These are phyloP conservation scores for Globisporangium cystogenes DNA, from an alignment of 352 stramenopile species.

Conservation along the genomic window DNA sequence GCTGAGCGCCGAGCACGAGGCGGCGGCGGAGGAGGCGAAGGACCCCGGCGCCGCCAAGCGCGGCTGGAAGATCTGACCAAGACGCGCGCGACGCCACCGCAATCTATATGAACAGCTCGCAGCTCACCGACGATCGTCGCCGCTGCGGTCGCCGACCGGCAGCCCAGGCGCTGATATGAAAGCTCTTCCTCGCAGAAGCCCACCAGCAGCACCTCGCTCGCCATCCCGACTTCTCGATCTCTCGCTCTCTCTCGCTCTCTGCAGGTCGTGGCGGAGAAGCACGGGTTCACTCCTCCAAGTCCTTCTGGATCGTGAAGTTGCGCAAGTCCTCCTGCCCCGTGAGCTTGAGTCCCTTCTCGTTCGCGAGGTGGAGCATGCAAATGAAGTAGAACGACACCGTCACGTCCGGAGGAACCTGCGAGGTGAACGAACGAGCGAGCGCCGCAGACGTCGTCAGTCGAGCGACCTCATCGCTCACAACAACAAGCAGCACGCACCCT, in stretches of 20 bases:
- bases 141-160: background rate
- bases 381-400: slow-evolving; percentile 99
- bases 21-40: slow-evolving; percentile 9
- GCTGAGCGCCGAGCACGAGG: slow-evolving; percentile 33
- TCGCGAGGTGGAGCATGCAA: slow-evolving; percentile 97
- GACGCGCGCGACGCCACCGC: background rate
- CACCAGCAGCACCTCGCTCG: too few relatives aligned
- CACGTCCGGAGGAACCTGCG: slow-evolving; percentile 89
- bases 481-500: slow-evolving; percentile 36
- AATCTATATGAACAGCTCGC: slow-evolving; percentile 13
- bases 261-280: background rate
- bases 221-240: background rate
- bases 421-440: slow-evolving; percentile 5
- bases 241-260: slow-evolving; percentile 6
- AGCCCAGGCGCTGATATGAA: background rate
- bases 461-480: background rate
- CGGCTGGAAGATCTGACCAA: slow-evolving; percentile 54
- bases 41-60: slow-evolving; percentile 25
- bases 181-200: background rate
- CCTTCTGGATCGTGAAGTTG: slow-evolving; percentile 70
- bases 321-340: slow-evolving; percentile 66
- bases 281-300: slow-evolving; percentile 10
- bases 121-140: background rate
- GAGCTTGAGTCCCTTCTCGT: slow-evolving; percentile 96
- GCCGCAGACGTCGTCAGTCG: too few relatives aligned